phyloP scores from a whole-genome alignment of 352 stramenopile genomes.

The Phytophthora foliorum region DNA sequence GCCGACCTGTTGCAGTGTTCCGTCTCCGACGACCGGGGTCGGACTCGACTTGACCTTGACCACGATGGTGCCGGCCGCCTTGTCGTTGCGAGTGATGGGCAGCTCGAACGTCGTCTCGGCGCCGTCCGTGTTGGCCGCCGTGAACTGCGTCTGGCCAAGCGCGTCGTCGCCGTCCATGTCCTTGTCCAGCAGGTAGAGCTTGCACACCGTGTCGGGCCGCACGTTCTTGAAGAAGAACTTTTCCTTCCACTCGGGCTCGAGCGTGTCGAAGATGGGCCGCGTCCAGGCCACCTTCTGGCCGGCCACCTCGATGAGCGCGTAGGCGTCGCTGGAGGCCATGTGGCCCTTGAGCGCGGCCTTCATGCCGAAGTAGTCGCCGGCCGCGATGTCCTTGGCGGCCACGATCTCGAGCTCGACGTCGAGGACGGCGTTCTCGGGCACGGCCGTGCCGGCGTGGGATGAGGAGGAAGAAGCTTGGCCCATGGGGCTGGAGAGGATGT shows the following conservation, averaged over 20 bases:
- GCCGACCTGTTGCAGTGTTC: constrained; percentile 31
- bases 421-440: constrained; percentile 13
- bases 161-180: constrained; percentile 23
- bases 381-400: constrained; percentile 30
- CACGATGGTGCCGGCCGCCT: constrained; percentile 28
- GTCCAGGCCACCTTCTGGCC: constrained; percentile 45
- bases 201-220: constrained; percentile 34
- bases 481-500: constrained; percentile 10
- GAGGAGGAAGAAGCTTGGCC: constrained; percentile 15
- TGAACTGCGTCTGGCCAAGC: constrained; percentile 28
- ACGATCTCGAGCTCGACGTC: constrained; percentile 35
- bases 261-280: constrained; percentile 38
- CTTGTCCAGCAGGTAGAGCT: constrained; percentile 33
- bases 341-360: constrained; percentile 27
- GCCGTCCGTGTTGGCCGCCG: constrained; percentile 21
- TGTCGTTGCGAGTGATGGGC: constrained; percentile 17
- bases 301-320: constrained; percentile 33
- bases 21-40: constrained; percentile 2
- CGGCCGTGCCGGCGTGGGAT: background rate
- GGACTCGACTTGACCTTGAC: constrained; percentile 39
- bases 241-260: constrained; percentile 46
- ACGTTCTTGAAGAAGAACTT: constrained; percentile 51
- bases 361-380: constrained; percentile 21
- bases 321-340: constrained; percentile 33
- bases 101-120: constrained; percentile 18